Evolutionary conservation across 2,329 filamentous ascomycete genomes (phyloP), one percentile per base, ranked within the genome.

Genomic region (Botryotinia globosa): DNA sequence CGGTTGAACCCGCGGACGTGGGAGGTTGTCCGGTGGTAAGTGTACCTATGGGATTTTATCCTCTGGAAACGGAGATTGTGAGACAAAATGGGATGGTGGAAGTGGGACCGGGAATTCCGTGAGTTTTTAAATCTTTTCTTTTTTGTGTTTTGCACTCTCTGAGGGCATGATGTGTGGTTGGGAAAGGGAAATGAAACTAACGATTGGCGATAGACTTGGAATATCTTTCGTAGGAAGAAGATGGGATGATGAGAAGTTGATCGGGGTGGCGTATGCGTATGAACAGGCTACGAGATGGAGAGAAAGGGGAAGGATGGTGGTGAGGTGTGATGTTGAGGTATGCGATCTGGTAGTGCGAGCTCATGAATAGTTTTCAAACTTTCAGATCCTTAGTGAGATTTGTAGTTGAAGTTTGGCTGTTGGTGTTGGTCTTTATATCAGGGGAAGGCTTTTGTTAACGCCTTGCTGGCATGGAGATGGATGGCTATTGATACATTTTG

Each of bases 201-300:
- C 18, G 25, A 1, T 25, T 3, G 29, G 10, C n/a, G 10, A n/a
- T 8, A 72, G 70, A 4, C 29, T 72, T 22, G 64, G 32, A 0
- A 81, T 92, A 18, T 84, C 84, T 8, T 92, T 92, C 75, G 81
- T 91, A 62, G 91, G 89, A 0, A 80, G 80, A 9, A 84, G 84
- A 64, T 92, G 87, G 82, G 86, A 84, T 59, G 90, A 92, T 80
- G 86, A 85, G 76, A 83, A 81, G 51, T 77, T 92, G 76, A 87
- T 92, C 73, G 87, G 86, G 0, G 85, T 89, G 77, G 90, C 89
- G 9, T 91, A 90, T 82, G 89, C 88, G 7, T 91, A 89, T 81
- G 90, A 93, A 82, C 69, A 74, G 25, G 69, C 63, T 22, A 75
- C 85, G n/a, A 44, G 25, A 29, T 54, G 32, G 39, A 65, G 61